Evolutionary conservation across 208 protist species (phyloP).

Genomic region (Leishmania arabica): DNA sequence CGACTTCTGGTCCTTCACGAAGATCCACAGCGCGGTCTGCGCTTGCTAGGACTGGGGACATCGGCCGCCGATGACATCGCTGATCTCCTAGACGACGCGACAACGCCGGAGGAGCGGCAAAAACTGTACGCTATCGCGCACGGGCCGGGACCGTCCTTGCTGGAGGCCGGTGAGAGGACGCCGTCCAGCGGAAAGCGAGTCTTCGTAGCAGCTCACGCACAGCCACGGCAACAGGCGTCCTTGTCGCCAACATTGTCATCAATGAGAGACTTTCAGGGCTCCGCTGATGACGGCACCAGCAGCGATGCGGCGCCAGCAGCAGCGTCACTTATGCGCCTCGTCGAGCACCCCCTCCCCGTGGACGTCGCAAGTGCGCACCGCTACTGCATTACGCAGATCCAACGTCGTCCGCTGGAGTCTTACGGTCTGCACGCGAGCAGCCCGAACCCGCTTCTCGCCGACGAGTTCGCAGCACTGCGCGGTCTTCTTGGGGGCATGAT

Average conservation of each 20-base stretch:
- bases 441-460: slow-evolving; percentile 75
- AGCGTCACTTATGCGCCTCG: slow-evolving; percentile 14
- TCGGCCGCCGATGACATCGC: slow-evolving; percentile 34
- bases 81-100: slow-evolving; percentile 35
- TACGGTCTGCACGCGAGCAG: slow-evolving; percentile 48
- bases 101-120: slow-evolving; percentile 18
- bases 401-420: slow-evolving; percentile 41
- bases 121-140: slow-evolving; percentile 17
- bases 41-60: slow-evolving; percentile 46
- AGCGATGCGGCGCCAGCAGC: not conserved
- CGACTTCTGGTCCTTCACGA: slow-evolving; percentile 66
- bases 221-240: not conserved
- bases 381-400: slow-evolving; percentile 56
- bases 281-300: not conserved
- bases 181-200: not conserved
- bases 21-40: slow-evolving; percentile 51
- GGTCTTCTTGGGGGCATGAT: slow-evolving; percentile 37
- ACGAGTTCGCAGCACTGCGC: slow-evolving; percentile 57
- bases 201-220: not conserved
- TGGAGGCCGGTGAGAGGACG: not conserved
- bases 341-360: slow-evolving; percentile 51
- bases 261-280: not conserved
- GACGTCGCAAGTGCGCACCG: slow-evolving; percentile 59
- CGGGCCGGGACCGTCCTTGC: not conserved
- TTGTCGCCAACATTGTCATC: not conserved